phyloP scores from a whole-genome alignment of 2,329 filamentous ascomycete species.

The Fusarium piperis region DNA sequence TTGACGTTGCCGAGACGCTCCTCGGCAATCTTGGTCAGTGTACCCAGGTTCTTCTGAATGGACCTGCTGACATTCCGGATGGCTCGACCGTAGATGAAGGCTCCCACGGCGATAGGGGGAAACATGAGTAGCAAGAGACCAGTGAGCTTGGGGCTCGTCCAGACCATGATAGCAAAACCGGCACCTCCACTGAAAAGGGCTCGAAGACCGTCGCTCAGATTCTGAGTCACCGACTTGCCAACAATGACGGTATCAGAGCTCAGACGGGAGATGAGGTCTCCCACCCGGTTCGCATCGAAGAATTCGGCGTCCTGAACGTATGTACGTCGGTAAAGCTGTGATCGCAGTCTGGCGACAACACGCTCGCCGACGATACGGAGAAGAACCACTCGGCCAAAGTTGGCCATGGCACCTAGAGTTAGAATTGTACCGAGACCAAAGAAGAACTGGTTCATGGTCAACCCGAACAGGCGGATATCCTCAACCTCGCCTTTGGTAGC shows the following conservation, averaged over 20 bases:
- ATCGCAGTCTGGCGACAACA: conserved; percentile 89
- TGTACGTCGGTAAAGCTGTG: conserved; percentile 88
- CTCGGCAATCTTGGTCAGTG: conserved; percentile 95
- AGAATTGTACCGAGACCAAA: conserved; percentile 79
- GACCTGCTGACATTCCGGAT: conserved; percentile 90
- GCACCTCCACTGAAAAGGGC: conserved; percentile 89
- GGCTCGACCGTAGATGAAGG: conserved; percentile 89
- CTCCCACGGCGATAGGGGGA: conserved; percentile 88
- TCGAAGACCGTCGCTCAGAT: conserved; percentile 93
- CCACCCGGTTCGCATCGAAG: conserved; percentile 96
- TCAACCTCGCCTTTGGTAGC: conserved; percentile 78
- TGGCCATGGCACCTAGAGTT: conserved; percentile 84
- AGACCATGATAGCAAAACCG: conserved; percentile 94
- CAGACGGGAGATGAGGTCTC: conserved; percentile 93
- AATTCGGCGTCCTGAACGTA: conserved; percentile 99
- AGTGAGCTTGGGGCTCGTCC: conserved; percentile 90
- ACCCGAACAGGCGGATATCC: conserved; percentile 79
- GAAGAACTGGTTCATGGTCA: conserved; percentile 90
- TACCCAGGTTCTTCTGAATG: conserved; percentile 93
- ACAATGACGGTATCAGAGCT: conserved; percentile 98
- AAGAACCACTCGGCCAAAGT: conserved; percentile 93
- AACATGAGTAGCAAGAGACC: conserved; percentile 87
- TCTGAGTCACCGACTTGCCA: conserved; percentile 98
- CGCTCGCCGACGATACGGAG: conserved; percentile 94
- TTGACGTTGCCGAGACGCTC: conserved; percentile 97